phyloP scores from a whole-genome alignment of 2,329 filamentous ascomycete species.

The Thelonectria discophora region DNA sequence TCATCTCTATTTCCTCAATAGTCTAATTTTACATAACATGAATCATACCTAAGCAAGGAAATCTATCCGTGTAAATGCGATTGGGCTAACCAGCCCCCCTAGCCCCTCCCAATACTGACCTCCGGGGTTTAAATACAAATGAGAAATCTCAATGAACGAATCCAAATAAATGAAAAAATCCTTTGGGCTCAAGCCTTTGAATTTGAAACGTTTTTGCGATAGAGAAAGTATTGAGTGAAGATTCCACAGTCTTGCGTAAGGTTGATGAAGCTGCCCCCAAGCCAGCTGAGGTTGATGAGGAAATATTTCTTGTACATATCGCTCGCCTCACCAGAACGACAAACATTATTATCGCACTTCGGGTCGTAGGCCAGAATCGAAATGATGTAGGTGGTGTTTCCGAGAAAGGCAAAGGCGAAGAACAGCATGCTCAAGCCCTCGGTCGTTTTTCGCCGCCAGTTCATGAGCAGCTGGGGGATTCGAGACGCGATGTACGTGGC shows the following conservation, averaged over 20 bases:
- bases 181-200: background rate
- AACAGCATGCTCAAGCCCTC: constrained; percentile 94
- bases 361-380: constrained; percentile 92
- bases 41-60: no score
- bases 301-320: constrained; percentile 82
- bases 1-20: no score
- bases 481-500: constrained; percentile 88
- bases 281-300: constrained; percentile 89
- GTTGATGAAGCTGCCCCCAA: constrained; percentile 89
- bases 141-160: no score
- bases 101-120: no score
- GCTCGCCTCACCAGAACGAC: constrained; percentile 70
- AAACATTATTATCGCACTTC: constrained; percentile 65
- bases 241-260: constrained; percentile 85
- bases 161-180: no score
- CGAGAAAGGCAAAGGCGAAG: constrained; percentile 95
- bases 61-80: no score
- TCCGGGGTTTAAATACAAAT: no score
- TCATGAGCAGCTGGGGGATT: constrained; percentile 88
- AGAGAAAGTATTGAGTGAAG: constrained; percentile 92
- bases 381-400: constrained; percentile 94
- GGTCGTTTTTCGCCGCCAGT: constrained; percentile 90
- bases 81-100: no score
- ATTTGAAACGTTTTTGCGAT: constrained; percentile 56
- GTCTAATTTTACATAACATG: no score